Conservation (phyloP, 768 basidiomycete species). For the Cystobasidium ongulense region DNA sequence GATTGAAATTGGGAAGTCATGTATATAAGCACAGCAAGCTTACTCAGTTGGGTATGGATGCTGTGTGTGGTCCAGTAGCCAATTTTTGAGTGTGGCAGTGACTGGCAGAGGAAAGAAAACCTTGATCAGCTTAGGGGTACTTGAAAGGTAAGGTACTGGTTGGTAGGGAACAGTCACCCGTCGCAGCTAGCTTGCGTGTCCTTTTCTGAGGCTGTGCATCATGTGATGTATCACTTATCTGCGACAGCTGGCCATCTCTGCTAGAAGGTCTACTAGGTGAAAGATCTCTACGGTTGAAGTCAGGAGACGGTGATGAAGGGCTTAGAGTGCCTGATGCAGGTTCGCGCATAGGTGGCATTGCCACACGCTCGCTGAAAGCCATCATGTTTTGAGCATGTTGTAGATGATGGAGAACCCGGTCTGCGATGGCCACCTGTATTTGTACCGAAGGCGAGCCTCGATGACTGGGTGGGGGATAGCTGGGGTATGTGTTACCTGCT, state of each 20-base stretch:
- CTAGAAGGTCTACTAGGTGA: not conserved
- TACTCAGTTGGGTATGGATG: slow-evolving; percentile 31
- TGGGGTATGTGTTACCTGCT: too few species aligned
- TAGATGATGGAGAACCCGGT: too few species aligned
- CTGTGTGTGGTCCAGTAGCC: slow-evolving; percentile 7
- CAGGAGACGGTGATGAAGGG: not conserved
- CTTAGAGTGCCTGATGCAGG: not conserved
- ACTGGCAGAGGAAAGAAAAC: not conserved
- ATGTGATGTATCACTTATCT: not conserved
- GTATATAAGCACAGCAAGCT: not conserved
- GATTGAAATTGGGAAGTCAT: not conserved
- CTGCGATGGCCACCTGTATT: too few species aligned
- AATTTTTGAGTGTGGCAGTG: slow-evolving; percentile 9
- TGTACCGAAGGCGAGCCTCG: too few species aligned
- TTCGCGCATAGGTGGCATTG: not conserved
- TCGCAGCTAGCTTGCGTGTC: slow-evolving; percentile 9
- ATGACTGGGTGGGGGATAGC: too few species aligned
- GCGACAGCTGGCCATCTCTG: not conserved
- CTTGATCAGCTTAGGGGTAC: not conserved
- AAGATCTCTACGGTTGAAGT: not conserved
- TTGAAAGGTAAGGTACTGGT: not conserved
- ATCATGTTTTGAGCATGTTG: too few species aligned
- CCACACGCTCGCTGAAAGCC: too few species aligned
- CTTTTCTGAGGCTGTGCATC: not conserved
- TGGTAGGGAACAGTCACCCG: not conserved